A percentile compares a stretch with the other conserved stretches of the same genome.
Conservation (phyloP, 2,329 filamentous ascomycete genomes). For the Fusarium gaditjirri region DNA sequence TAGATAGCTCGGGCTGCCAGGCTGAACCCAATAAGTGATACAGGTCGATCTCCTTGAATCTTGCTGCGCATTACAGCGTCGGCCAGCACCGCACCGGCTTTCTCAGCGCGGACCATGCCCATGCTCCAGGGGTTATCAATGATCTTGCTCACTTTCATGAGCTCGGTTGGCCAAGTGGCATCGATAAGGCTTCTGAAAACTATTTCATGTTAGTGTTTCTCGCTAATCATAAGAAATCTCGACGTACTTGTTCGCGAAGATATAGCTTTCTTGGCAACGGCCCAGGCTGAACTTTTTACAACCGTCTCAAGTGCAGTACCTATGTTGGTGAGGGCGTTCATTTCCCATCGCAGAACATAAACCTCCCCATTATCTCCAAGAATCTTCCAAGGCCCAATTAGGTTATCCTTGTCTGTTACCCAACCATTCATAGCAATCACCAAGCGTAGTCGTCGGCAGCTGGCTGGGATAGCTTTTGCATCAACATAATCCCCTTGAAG, state of each 20-base stretch:
- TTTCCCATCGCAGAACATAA: slow-evolving; percentile 87
- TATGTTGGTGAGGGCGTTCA: slow-evolving; percentile 79
- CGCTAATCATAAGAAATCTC: background rate
- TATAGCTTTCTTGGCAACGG: slow-evolving; percentile 67
- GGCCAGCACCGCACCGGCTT: slow-evolving; percentile 76
- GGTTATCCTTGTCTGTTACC: slow-evolving; percentile 77
- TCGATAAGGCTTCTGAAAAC: slow-evolving; percentile 67
- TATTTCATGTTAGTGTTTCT: slow-evolving; percentile 36
- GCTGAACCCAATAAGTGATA: slow-evolving; percentile 85
- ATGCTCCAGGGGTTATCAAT: slow-evolving; percentile 86
- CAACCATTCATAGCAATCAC: slow-evolving; percentile 87
- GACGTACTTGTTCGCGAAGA: slow-evolving; percentile 58
- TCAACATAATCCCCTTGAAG: slow-evolving; percentile 55
- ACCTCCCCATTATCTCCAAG: slow-evolving; percentile 79
- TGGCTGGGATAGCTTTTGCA: slow-evolving; percentile 61
- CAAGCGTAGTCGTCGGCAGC: slow-evolving; percentile 78
- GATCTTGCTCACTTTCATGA: slow-evolving; percentile 76
- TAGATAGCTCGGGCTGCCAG: slow-evolving; percentile 87
- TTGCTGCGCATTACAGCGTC: slow-evolving; percentile 81
- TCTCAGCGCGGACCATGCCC: slow-evolving; percentile 80
- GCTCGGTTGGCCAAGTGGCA: slow-evolving; percentile 68
- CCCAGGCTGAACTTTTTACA: slow-evolving; percentile 84
- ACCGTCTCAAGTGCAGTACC: slow-evolving; percentile 82
- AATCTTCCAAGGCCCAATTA: slow-evolving; percentile 77
- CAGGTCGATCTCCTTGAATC: slow-evolving; percentile 82